phyloP scores from a whole-genome alignment of 495 filamentous ascomycete species.

The Tetracladium marchalianum region DNA sequence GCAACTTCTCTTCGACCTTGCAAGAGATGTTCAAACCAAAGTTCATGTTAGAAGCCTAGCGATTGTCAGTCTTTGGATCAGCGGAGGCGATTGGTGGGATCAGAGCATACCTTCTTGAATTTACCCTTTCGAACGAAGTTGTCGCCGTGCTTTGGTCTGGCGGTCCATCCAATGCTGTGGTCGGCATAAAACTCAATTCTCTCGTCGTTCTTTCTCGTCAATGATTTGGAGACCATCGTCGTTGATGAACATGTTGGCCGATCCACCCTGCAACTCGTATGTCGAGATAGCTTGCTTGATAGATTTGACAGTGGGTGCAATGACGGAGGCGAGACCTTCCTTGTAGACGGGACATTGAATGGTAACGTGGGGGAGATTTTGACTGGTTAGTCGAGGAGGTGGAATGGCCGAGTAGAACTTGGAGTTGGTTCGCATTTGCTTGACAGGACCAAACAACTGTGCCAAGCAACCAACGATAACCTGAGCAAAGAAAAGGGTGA shows the following conservation, averaged over 20 bases:
- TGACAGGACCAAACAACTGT: slow-evolving; percentile 63
- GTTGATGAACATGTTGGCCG: slow-evolving; percentile 73
- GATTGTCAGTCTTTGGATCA: slow-evolving; percentile 41
- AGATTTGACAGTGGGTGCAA: slow-evolving; percentile 57
- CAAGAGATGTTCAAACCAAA: slow-evolving; percentile 65
- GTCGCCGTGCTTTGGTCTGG: slow-evolving; percentile 55
- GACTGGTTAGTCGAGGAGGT: slow-evolving; percentile 43
- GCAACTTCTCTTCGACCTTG: slow-evolving; percentile 62
- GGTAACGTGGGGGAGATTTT: slow-evolving; percentile 54
- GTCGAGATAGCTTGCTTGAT: slow-evolving; percentile 67
- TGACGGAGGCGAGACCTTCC: slow-evolving; percentile 54
- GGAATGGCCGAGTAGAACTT: slow-evolving; percentile 66
- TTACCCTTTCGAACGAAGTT: slow-evolving; percentile 54
- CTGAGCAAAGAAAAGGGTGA: slow-evolving; percentile 68
- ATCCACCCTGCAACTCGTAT: slow-evolving; percentile 71
- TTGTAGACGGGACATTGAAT: slow-evolving; percentile 69
- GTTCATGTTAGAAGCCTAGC: slow-evolving; percentile 76
- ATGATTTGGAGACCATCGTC: slow-evolving; percentile 70
- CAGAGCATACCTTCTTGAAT: slow-evolving; percentile 10
- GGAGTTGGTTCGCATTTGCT: slow-evolving; percentile 62
- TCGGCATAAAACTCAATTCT: slow-evolving; percentile 57
- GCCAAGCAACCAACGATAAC: slow-evolving; percentile 66
- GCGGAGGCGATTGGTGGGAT: neutral
- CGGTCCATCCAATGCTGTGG: slow-evolving; percentile 74
- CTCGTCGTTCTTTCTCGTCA: slow-evolving; percentile 51